phyloP scores from a whole-genome alignment of 225 moss, liverwort and hornwort genomes.

The Pleurozium schreberi region DNA sequence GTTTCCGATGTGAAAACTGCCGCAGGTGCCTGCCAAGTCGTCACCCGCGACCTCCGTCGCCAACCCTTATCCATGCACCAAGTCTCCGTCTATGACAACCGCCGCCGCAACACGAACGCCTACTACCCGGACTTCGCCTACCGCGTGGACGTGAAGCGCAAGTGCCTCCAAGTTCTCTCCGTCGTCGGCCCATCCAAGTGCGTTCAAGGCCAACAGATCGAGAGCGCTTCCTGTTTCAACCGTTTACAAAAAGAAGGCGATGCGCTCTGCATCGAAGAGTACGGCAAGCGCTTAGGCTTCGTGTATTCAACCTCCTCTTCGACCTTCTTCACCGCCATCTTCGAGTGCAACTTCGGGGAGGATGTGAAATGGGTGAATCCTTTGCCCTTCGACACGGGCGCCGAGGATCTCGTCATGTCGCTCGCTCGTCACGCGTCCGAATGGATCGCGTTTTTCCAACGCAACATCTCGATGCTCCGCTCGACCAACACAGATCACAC shows the following conservation, averaged over 20 bases:
- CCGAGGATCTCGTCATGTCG: slow-evolving; percentile 36
- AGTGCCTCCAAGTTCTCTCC: slow-evolving; percentile 29
- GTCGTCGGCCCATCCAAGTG: slow-evolving; percentile 28
- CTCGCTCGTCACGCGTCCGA: slow-evolving; percentile 19
- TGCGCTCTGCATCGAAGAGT: slow-evolving; percentile 23
- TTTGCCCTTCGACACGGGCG: slow-evolving; percentile 23
- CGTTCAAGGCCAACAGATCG: slow-evolving; percentile 6
- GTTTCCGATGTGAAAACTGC: slow-evolving; percentile 3
- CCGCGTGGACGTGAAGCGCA: slow-evolving; percentile 27
- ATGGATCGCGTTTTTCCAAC: slow-evolving; percentile 18
- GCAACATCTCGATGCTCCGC: slow-evolving; percentile 11
- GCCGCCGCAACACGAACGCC: not conserved
- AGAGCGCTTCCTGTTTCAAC: slow-evolving; percentile 27
- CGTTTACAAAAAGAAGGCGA: slow-evolving; percentile 18
- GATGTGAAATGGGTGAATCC: slow-evolving; percentile 32
- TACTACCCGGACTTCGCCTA: slow-evolving; percentile 37
- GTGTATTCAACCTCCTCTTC: slow-evolving; percentile 1
- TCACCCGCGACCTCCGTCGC: slow-evolving; percentile 10
- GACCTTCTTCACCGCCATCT: slow-evolving; percentile 21
- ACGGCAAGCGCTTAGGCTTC: slow-evolving; percentile 17
- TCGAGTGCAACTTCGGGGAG: slow-evolving; percentile 12
- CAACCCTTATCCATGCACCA: not conserved
- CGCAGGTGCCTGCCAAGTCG: slow-evolving; percentile 16
- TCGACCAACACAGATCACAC: not conserved
- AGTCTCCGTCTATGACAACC: not conserved